These are phyloP conservation scores for Metrosideros polymorpha DNA, from an alignment of 441 rosid genomes.

Conservation along the genomic window DNA sequence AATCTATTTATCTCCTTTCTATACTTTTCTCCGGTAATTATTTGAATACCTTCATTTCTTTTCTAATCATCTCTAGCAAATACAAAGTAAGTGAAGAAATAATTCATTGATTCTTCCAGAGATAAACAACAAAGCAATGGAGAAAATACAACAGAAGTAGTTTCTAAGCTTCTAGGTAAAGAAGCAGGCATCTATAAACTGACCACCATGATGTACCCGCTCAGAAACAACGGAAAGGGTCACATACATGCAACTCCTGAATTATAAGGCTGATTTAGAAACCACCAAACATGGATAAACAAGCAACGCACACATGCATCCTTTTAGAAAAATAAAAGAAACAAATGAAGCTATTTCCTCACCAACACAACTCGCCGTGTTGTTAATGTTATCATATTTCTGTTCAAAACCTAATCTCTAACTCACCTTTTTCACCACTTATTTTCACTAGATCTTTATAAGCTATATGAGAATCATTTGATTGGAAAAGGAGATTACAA, in stretches of 20 bases:
- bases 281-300: not conserved
- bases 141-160: not conserved
- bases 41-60: too few species aligned
- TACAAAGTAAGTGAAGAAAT: not conserved
- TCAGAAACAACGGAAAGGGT: not conserved
- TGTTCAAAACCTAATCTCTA: not conserved
- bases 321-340: not conserved
- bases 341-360: not conserved
- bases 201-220: not conserved
- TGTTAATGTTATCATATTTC: not conserved
- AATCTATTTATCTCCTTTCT: not conserved
- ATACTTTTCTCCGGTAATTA: not conserved
- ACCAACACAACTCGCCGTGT: not conserved
- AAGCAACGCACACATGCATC: not conserved
- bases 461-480: not conserved
- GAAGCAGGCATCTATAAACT: not conserved
- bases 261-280: not conserved
- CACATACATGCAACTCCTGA: not conserved
- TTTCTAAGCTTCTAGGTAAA: not conserved
- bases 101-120: not conserved
- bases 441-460: not conserved
- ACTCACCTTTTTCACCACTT: not conserved
- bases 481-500: not conserved
- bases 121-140: not conserved
- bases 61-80: not conserved